Conservation (phyloP, 129 eudicot genomes). For the Sambucus nigra region DNA sequence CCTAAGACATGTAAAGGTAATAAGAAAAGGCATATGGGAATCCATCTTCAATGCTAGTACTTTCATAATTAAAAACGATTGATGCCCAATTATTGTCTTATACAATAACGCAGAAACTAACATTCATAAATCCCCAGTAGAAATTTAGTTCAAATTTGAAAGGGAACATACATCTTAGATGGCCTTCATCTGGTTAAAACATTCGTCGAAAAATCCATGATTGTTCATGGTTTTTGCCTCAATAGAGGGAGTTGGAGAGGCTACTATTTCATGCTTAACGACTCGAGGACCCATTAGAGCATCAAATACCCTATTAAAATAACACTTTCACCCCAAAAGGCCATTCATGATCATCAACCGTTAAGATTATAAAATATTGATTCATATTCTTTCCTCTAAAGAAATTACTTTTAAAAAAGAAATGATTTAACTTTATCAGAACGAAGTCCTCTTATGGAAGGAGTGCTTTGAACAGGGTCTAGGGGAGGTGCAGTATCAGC, state of each 20-base stretch:
- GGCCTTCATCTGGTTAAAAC: constrained; percentile 9
- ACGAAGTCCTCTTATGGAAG: constrained; percentile 13
- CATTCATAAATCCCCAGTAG: too few species aligned
- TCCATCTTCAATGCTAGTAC: too few species aligned
- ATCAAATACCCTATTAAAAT: constrained; percentile 20
- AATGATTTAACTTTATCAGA: neutral
- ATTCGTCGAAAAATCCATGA: constrained; percentile 2
- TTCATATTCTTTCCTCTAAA: too few species aligned
- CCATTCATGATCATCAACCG: constrained; percentile 16
- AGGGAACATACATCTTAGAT: constrained; percentile 16
- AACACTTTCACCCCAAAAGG: constrained; percentile 24
- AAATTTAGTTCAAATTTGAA: neutral
- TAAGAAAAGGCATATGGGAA: too few species aligned
- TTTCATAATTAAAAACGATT: too few species aligned
- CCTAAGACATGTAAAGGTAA: too few species aligned
- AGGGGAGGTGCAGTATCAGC: constrained; percentile 14
- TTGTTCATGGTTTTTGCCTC: neutral
- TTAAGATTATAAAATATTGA: too few species aligned
- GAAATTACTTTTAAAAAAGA: too few species aligned
- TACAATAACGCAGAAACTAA: too few species aligned
- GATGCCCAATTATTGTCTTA: too few species aligned
- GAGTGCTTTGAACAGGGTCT: constrained; percentile 6
- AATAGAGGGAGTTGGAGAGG: neutral
- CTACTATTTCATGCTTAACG: constrained; percentile 8
- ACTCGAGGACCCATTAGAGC: constrained; percentile 17